These are phyloP conservation scores for Alternaria ethzedia DNA, from an alignment of 2,329 filamentous ascomycete species.

Conservation along the genomic window DNA sequence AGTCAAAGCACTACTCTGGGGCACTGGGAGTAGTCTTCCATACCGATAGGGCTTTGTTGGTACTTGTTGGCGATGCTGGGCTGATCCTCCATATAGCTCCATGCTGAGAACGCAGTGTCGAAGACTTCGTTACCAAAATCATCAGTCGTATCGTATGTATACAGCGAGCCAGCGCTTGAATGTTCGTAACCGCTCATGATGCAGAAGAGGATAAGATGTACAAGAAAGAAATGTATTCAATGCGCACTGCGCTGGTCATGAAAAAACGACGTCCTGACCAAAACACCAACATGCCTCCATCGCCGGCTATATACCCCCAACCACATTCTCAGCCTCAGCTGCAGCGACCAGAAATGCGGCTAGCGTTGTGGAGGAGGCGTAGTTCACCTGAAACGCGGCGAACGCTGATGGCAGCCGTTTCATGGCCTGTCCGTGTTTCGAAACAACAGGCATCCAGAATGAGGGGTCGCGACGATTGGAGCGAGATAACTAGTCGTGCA, in stretches of 20 bases:
- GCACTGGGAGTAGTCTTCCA: background rate
- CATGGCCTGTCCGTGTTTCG: slow-evolving; percentile 28
- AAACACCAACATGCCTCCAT: background rate
- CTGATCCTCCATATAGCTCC: background rate
- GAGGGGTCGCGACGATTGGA: slow-evolving; percentile 10
- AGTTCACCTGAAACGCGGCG: slow-evolving; percentile 37
- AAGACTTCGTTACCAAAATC: background rate
- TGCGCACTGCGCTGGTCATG: background rate
- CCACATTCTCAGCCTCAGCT: slow-evolving; percentile 2
- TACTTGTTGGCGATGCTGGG: background rate
- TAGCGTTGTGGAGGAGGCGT: slow-evolving; percentile 19
- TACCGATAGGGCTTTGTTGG: background rate
- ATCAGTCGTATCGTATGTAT: background rate
- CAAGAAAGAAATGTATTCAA: background rate
- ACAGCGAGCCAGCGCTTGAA: slow-evolving; percentile 19
- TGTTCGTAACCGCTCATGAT: slow-evolving; percentile 15
- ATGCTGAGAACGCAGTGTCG: background rate
- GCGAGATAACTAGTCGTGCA: background rate
- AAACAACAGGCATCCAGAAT: slow-evolving; percentile 16
- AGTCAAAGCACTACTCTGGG: background rate
- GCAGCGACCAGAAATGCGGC: background rate
- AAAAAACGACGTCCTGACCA: background rate
- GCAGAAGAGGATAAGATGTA: background rate
- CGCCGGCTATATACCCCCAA: background rate
- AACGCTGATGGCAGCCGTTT: slow-evolving; percentile 15